Base-by-base conservation (phyloP, 495 filamentous ascomycete genomes). In the Neurospora cerealis region DNA sequence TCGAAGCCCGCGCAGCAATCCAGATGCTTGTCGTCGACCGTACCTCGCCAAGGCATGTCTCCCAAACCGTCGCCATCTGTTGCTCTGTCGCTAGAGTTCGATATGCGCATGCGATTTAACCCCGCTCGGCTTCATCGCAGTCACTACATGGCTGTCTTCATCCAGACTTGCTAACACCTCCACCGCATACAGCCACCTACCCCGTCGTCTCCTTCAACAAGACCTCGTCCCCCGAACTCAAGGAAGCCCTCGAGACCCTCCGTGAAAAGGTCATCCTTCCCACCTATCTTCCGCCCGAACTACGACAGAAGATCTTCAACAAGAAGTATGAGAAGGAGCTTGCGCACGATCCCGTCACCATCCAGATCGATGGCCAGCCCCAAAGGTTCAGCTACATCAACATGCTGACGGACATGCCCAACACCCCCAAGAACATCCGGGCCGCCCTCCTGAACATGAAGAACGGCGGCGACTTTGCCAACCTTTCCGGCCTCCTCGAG, bases 251-350 rank as follows among this genome's bases (percentile, higher is more conserved):
- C 73, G 73, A 79, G 72, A 83, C 77, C n/a, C 87, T 92, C 81
- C 89, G 90, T 73, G 77, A 86, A 73, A 85, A 90, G 69, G 82
- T 91, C 78, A 89, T 95, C 80, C 85, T 93, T 17, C 90, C 91
- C 1, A 76, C 82, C 9, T 88, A 89, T 76, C 87, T 95, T 4
- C 77, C 83, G n/a, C 70, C 73, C 15, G 82, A 82, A 3, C 90
- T 92, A 76, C 84, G 83, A 75, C 85, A 84, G 69, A 85, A 86
- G 69, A 82, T 92, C 72, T 88, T 85, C 83, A 82, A 83, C 36
- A 54, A 77, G 39, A 85, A 82, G 62, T 84, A 90, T 77, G 81
- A 86, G 75, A 80, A 84, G 69, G 76, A 80, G 70, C 85, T 94
- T 60, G 75, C 83, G 19, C 77, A 85, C 4, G 87, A 93, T 73